These are phyloP conservation scores for Spinacia oleracea DNA, from an alignment of 179 eudicot species.

Conservation along the genomic window DNA sequence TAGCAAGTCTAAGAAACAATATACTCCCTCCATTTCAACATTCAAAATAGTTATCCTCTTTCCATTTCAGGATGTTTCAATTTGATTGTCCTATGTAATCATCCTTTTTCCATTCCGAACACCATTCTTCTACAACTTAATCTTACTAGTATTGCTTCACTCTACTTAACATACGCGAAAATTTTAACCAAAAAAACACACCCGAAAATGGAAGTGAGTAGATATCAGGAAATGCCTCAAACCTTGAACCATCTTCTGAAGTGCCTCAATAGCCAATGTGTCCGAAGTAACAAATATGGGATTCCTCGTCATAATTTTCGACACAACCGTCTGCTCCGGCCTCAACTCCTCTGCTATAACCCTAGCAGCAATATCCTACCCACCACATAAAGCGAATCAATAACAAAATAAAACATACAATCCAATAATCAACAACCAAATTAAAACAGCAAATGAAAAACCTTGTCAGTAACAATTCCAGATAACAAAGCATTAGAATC, in stretches of 20 bases:
- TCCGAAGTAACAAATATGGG: conserved; percentile 89
- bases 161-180: background rate
- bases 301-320: conserved; percentile 93
- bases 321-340: conserved; percentile 82
- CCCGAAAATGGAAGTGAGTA: background rate
- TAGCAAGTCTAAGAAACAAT: background rate
- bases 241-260: conserved; percentile 99
- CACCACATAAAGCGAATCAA: conserved; percentile 7
- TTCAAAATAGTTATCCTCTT: background rate
- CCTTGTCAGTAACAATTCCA: conserved; percentile 98
- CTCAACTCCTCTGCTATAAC: conserved; percentile 92
- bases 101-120: background rate
- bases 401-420: background rate
- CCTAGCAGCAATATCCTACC: conserved; percentile 82
- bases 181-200: background rate
- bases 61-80: background rate
- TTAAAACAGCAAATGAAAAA: background rate
- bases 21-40: background rate
- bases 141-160: background rate
- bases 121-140: background rate
- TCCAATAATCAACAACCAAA: background rate
- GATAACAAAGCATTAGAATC: conserved; percentile 95
- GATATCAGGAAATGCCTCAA: background rate
- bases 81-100: background rate
- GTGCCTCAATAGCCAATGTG: conserved; percentile 89